Percentiles rank a stretch among this genome's conserved stretches.
These are phyloP conservation scores for Leishmania guyanensis DNA, from an alignment of 208 protist genomes.

Conservation along the genomic window DNA sequence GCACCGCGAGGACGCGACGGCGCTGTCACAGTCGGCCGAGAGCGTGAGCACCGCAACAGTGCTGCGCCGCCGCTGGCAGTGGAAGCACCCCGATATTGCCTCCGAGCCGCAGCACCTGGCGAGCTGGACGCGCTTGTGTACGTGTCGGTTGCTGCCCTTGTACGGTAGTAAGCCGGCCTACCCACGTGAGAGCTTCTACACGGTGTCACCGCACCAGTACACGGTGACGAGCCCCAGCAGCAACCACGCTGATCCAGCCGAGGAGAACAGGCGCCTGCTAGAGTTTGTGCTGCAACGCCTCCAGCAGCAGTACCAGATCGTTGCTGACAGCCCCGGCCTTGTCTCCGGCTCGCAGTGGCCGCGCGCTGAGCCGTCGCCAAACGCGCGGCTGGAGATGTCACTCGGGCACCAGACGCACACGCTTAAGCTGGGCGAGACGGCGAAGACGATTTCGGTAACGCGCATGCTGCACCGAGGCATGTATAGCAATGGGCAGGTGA, in stretches of 20 bases:
- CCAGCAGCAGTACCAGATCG: constrained; percentile 87
- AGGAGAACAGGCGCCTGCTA: constrained; percentile 44
- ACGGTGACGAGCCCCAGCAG: constrained; percentile 38
- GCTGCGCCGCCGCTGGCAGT: constrained; percentile 76
- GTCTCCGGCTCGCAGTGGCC: constrained; percentile 29
- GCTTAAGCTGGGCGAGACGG: constrained; percentile 77
- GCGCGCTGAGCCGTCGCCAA: constrained; percentile 54
- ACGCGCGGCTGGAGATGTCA: constrained; percentile 75
- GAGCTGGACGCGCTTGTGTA: constrained; percentile 71
- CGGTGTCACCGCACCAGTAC: constrained; percentile 78
- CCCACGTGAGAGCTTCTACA: constrained; percentile 78
- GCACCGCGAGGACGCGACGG: constrained; percentile 18
- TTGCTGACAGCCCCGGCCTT: constrained; percentile 54
- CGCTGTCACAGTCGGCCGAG: constrained; percentile 43
- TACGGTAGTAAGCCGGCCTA: constrained; percentile 80
- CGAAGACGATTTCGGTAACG: constrained; percentile 66
- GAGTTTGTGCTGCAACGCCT: constrained; percentile 88
- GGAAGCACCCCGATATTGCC: constrained; percentile 60
- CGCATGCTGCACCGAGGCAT: constrained; percentile 82
- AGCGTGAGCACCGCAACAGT: constrained; percentile 67
- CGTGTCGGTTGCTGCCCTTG: constrained; percentile 70
- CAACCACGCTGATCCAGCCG: constrained; percentile 2
- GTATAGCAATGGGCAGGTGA: constrained; percentile 79
- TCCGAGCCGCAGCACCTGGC: constrained; percentile 35
- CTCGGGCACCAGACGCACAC: constrained; percentile 86